These are phyloP conservation scores for Coniochaeta sp. DNA, from an alignment of 2,329 filamentous ascomycete genomes.

Conservation along the genomic window DNA sequence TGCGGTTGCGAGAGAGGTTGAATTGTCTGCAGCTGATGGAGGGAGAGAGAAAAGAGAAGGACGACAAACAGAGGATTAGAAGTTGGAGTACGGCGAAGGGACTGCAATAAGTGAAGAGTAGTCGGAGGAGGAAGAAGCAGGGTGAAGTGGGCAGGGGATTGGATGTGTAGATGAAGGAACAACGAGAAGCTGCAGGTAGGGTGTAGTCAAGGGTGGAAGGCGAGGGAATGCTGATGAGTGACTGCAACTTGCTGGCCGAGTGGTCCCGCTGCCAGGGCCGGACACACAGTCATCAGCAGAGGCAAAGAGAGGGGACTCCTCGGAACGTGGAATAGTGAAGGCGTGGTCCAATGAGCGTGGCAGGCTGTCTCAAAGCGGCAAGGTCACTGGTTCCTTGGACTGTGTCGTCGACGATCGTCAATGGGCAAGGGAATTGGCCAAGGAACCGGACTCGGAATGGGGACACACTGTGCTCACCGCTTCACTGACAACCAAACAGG, in stretches of 20 bases:
- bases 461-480: background rate
- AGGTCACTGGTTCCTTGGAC: background rate
- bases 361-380: constrained; percentile 1
- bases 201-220: constrained; percentile 2
- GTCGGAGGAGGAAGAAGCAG: background rate
- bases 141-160: background rate
- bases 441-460: background rate
- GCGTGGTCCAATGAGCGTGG: background rate
- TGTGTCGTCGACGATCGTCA: background rate
- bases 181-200: background rate
- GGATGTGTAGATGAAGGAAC: background rate
- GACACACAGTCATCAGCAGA: constrained; percentile 1
- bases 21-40: background rate
- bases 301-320: background rate
- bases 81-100: constrained; percentile 1
- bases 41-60: background rate
- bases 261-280: background rate
- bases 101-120: background rate
- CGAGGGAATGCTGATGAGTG: constrained; percentile 2
- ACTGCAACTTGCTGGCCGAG: no score
- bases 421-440: background rate
- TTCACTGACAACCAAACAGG: background rate
- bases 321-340: background rate
- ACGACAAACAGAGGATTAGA: background rate
- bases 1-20: background rate